These are phyloP conservation scores for Aureobasidium sp. DNA, from an alignment of 2,329 filamentous ascomycete genomes.

Conservation along the genomic window DNA sequence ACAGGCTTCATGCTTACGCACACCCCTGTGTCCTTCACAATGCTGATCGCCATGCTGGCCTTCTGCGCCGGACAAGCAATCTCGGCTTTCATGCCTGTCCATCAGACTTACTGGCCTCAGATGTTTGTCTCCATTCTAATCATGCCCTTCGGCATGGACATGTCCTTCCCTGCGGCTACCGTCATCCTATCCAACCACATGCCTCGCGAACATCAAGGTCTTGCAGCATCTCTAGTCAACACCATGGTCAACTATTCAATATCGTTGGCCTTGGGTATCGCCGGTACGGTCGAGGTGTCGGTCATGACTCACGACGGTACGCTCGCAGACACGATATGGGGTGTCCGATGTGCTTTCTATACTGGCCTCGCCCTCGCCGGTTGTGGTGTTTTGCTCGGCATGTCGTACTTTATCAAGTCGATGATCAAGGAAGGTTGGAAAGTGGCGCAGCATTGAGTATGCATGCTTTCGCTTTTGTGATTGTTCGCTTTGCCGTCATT, in stretches of 20 bases:
- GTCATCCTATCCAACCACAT: constrained; percentile 26
- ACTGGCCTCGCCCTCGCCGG: constrained; percentile 23
- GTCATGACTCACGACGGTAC: constrained; percentile 16
- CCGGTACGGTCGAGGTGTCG: constrained; percentile 20
- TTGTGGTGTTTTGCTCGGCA: constrained; percentile 20
- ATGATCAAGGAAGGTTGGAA: constrained; percentile 19
- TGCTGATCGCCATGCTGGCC: constrained; percentile 32
- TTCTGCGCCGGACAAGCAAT: constrained; percentile 30
- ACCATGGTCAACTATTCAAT: constrained; percentile 27
- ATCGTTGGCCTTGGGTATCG: constrained; percentile 22
- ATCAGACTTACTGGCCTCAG: constrained; percentile 33
- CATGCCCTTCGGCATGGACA: constrained; percentile 32
- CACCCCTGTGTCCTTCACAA: constrained; percentile 32
- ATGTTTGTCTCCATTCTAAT: constrained; percentile 32
- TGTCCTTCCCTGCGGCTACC: constrained; percentile 26
- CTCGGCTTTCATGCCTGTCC: constrained; percentile 26
- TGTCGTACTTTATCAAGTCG: constrained; percentile 20
- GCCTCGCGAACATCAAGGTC: constrained; percentile 25
- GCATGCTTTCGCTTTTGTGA: neutral
- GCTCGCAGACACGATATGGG: constrained; percentile 15
- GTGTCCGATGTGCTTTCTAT: constrained; percentile 23
- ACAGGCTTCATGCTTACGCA: constrained; percentile 35
- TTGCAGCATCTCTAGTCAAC: constrained; percentile 23
- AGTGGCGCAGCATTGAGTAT: constrained; percentile 9
- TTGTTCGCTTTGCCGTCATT: neutral